These are phyloP conservation scores for Beauveria sp. DNA, from an alignment of 2,329 filamentous ascomycete genomes.

Conservation along the genomic window DNA sequence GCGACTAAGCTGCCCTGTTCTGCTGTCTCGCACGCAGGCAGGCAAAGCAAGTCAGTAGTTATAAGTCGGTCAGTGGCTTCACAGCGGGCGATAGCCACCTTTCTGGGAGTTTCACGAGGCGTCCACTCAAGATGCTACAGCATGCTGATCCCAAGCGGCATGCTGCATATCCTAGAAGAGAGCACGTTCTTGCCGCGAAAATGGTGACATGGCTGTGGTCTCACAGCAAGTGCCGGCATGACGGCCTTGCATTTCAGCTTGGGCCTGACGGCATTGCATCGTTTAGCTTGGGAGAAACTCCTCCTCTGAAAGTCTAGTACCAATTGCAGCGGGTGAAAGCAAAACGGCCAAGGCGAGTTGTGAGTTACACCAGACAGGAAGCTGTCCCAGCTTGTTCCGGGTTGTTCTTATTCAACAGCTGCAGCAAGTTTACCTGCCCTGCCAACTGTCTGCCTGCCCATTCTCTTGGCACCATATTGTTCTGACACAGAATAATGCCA, in stretches of 20 bases:
- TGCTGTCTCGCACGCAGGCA: too few relatives aligned
- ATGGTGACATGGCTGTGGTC: background rate
- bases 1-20: too few relatives aligned
- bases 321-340: background rate
- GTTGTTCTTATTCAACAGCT: background rate
- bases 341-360: background rate
- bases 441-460: background rate
- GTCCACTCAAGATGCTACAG: background rate
- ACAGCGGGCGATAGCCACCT: background rate
- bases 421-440: background rate
- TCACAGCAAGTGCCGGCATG: background rate
- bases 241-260: background rate
- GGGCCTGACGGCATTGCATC: background rate
- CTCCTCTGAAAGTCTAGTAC: too few relatives aligned
- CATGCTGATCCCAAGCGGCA: background rate
- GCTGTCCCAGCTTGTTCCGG: background rate
- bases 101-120: background rate
- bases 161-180: background rate
- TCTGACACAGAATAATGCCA: background rate
- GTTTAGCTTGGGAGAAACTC: background rate
- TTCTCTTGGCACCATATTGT: background rate
- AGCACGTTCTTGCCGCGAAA: too few relatives aligned
- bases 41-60: too few relatives aligned
- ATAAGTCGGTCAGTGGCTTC: too few relatives aligned
- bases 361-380: background rate